A percentile compares a stretch with the other conserved stretches of the same genome.
Conservation (phyloP, 1,284 basidiomycete species). For the Neonothopanus nambi region DNA sequence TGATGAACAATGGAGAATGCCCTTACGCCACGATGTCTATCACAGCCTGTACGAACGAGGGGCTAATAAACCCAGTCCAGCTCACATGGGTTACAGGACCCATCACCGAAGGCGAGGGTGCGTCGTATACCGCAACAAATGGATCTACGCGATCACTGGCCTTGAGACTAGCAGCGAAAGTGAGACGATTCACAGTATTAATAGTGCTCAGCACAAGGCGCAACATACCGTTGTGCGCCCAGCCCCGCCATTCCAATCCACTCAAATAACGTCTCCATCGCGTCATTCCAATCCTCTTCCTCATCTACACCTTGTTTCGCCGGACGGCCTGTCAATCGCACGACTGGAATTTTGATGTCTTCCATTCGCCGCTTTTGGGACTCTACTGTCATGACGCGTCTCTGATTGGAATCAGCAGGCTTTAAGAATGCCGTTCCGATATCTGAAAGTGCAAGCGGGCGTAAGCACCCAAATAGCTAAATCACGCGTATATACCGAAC, state of each 20-base stretch:
- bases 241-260: conserved; percentile 67
- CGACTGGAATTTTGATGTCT: conserved; percentile 30
- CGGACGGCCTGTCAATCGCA: conserved; percentile 33
- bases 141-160: conserved; percentile 47
- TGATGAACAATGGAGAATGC: background rate
- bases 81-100: conserved; percentile 50
- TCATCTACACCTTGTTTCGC: conserved; percentile 15
- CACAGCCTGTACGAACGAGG: conserved; percentile 49
- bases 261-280: conserved; percentile 53
- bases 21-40: conserved; percentile 45
- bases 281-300: conserved; percentile 44
- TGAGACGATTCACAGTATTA: background rate
- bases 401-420: background rate
- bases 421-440: background rate
- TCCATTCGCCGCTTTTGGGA: conserved; percentile 18
- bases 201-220: background rate
- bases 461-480: conserved; percentile 17
- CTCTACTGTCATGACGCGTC: conserved; percentile 8
- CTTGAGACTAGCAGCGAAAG: conserved; percentile 30
- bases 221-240: conserved; percentile 41
- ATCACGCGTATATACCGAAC: conserved; percentile 16
- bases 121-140: conserved; percentile 47
- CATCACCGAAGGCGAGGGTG: conserved; percentile 42
- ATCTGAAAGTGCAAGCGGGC: conserved; percentile 10
- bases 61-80: conserved; percentile 59